These are phyloP conservation scores for Cercospora sp. DNA, from an alignment of 2,329 filamentous ascomycete genomes.

Conservation along the genomic window DNA sequence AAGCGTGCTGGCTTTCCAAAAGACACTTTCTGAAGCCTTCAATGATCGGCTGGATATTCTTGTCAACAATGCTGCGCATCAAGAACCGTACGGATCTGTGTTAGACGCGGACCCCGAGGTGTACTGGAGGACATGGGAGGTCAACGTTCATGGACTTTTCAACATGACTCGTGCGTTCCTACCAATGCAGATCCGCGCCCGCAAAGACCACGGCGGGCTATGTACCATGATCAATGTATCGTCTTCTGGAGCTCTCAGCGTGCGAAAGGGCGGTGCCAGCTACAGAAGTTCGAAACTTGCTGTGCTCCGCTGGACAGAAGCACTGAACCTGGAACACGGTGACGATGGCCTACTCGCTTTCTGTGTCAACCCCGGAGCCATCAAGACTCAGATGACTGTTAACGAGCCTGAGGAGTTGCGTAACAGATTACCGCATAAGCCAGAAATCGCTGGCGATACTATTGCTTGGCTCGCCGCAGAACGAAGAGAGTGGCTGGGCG, in stretches of 20 bases:
- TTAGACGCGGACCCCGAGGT: slow-evolving; percentile 39
- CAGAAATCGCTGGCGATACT: slow-evolving; percentile 38
- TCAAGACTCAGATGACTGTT: slow-evolving; percentile 45
- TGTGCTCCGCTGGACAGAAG: slow-evolving; percentile 31
- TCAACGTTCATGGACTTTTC: slow-evolving; percentile 53
- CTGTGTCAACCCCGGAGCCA: slow-evolving; percentile 6
- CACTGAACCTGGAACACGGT: background rate
- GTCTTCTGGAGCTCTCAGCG: slow-evolving; percentile 42
- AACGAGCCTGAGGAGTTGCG: slow-evolving; percentile 40
- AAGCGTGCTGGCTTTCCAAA: slow-evolving; percentile 39
- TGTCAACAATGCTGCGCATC: slow-evolving; percentile 41
- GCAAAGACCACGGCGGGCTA: slow-evolving; percentile 19
- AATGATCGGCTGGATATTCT: slow-evolving; percentile 39
- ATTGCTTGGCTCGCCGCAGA: slow-evolving; percentile 39
- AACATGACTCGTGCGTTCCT: slow-evolving; percentile 45
- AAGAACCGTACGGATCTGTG: slow-evolving; percentile 24
- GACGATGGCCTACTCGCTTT: background rate
- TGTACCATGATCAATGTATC: slow-evolving; percentile 49
- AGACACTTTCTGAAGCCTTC: slow-evolving; percentile 37
- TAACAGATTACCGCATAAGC: slow-evolving; percentile 33
- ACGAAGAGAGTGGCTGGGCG: slow-evolving; percentile 42
- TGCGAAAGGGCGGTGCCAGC: slow-evolving; percentile 36
- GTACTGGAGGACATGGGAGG: slow-evolving; percentile 53
- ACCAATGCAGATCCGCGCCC: slow-evolving; percentile 42
- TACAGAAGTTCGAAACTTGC: slow-evolving; percentile 53